phyloP scores from a whole-genome alignment of 2,329 filamentous ascomycete genomes.

The Clarireedia hainanense region DNA sequence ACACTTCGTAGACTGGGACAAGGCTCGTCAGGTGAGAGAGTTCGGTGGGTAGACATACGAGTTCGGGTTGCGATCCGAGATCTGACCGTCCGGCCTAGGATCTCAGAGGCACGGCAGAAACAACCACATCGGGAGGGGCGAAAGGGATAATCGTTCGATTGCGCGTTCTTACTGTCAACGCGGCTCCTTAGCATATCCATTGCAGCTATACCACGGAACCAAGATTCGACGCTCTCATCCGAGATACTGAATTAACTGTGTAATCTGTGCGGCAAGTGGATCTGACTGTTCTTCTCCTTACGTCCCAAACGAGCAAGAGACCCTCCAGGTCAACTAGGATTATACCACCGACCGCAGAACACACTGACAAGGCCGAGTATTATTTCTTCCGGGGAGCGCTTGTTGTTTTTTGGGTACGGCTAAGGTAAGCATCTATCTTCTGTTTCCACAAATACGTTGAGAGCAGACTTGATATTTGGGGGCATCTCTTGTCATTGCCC shows the following conservation, averaged over 20 bases:
- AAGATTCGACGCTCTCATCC: background rate
- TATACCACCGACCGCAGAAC: background rate
- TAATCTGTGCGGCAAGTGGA: conserved; percentile 10
- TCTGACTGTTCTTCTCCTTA: conserved; percentile 10
- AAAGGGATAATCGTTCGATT: background rate
- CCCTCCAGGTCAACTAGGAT: background rate
- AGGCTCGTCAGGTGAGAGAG: background rate
- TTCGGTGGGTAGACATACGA: background rate
- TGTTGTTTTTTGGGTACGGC: background rate
- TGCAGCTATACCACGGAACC: background rate
- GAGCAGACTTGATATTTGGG: conserved; percentile 3
- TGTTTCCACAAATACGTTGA: conserved; percentile 12
- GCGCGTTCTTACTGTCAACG: background rate
- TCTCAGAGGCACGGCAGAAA: background rate
- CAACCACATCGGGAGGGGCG: background rate
- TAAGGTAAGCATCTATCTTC: conserved; percentile 4
- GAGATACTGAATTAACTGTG: background rate
- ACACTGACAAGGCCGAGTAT: conserved; percentile 12
- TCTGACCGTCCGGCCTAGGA: background rate
- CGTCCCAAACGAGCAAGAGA: background rate
- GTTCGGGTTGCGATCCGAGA: background rate
- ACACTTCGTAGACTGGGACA: conserved; percentile 1
- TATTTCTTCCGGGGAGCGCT: conserved; percentile 12
- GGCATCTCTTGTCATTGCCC: conserved; percentile 8
- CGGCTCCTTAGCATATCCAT: background rate